Conservation (phyloP, 2,329 filamentous ascomycete genomes). For the Aphanoascus verrucosus region DNA sequence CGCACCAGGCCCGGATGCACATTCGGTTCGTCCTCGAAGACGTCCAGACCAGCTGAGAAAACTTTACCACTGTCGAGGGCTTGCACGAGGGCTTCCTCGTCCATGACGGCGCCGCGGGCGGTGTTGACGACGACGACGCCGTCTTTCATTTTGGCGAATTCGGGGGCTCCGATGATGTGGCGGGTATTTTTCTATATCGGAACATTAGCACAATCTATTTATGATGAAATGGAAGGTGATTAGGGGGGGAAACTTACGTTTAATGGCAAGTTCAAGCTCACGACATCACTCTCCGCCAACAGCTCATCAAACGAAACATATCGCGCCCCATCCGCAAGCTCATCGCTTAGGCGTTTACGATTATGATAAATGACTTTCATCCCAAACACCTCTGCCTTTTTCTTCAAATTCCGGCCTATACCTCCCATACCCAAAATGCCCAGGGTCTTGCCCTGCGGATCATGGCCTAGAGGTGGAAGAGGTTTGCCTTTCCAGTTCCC, state of each 20-base stretch:
- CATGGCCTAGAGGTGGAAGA: conserved; percentile 53
- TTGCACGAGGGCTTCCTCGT: conserved; percentile 66
- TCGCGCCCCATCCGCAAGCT: conserved; percentile 34
- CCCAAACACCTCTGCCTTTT: conserved; percentile 62
- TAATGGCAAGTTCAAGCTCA: conserved; percentile 70
- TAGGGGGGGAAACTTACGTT: conserved; percentile 49
- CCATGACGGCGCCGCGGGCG: conserved; percentile 69
- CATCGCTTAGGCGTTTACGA: conserved; percentile 48
- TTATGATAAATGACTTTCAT: conserved; percentile 71
- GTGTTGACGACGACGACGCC: conserved; percentile 73
- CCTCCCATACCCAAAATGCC: conserved; percentile 81
- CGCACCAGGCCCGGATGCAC: conserved; percentile 60
- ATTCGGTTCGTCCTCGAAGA: conserved; percentile 70
- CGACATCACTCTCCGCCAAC: conserved; percentile 58
- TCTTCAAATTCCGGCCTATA: conserved; percentile 66
- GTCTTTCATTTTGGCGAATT: conserved; percentile 68
- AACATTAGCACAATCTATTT: not conserved
- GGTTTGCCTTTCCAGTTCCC: conserved; percentile 56
- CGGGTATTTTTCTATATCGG: conserved; percentile 49
- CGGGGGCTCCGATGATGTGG: conserved; percentile 60
- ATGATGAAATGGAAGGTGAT: not conserved
- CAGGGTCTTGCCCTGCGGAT: conserved; percentile 66
- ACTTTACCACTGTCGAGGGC: conserved; percentile 62
- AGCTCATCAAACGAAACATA: conserved; percentile 61
- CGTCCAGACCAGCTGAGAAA: conserved; percentile 62